A percentile compares a stretch with the other conserved stretches of the same genome.
Conservation (phyloP, 2,329 filamentous ascomycete genomes). For the Penicillium sp. region DNA sequence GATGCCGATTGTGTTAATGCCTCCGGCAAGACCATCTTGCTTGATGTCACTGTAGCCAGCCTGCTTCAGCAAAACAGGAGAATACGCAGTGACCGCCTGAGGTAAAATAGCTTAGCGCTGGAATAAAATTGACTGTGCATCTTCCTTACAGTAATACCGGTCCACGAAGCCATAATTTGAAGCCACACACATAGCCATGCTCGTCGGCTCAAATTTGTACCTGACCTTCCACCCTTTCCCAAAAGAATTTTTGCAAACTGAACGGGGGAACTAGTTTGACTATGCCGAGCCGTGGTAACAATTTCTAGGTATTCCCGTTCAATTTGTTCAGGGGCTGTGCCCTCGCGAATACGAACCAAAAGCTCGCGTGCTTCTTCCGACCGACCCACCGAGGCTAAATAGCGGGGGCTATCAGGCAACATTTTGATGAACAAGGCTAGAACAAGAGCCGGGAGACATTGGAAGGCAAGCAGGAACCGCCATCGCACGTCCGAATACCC, state of each 20-base stretch:
- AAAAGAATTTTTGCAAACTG: slow-evolving; percentile 41
- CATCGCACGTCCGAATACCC: slow-evolving; percentile 36
- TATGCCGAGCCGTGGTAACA: slow-evolving; percentile 29
- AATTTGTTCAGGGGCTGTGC: slow-evolving; percentile 26
- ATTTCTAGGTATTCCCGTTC: slow-evolving; percentile 40
- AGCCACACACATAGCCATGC: slow-evolving; percentile 48
- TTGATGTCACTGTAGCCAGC: slow-evolving; percentile 39
- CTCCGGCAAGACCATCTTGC: slow-evolving; percentile 51
- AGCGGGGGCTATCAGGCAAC: slow-evolving; percentile 36
- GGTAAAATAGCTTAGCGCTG: background rate
- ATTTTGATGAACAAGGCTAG: slow-evolving; percentile 31
- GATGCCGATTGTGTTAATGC: slow-evolving; percentile 55
- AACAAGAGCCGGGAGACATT: slow-evolving; percentile 33
- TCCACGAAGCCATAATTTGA: slow-evolving; percentile 50
- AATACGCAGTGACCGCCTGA: slow-evolving; percentile 38
- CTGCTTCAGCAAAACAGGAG: slow-evolving; percentile 29
- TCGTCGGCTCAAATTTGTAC: slow-evolving; percentile 37
- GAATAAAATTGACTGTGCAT: background rate
- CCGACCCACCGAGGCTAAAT: slow-evolving; percentile 33
- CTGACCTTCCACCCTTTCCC: slow-evolving; percentile 32
- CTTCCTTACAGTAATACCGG: slow-evolving; percentile 43
- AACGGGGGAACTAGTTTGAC: slow-evolving; percentile 36
- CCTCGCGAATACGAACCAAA: slow-evolving; percentile 40
- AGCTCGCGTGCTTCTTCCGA: slow-evolving; percentile 51
- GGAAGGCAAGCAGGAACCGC: slow-evolving; percentile 37